Conservation (phyloP, 179 eudicot genomes). For the Nepenthes alata region DNA sequence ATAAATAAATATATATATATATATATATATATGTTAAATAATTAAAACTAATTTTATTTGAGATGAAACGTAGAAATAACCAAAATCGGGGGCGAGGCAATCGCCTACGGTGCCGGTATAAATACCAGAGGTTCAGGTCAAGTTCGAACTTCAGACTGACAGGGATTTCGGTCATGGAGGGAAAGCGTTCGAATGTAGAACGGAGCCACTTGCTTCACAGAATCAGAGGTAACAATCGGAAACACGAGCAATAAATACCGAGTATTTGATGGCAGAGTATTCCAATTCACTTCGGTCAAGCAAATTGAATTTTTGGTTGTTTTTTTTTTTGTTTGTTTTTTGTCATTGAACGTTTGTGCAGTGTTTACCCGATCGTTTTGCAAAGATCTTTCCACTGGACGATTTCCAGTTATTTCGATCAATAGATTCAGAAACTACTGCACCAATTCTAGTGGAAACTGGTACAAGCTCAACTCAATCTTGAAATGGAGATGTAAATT, state of each 20-base stretch:
- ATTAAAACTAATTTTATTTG: too few relatives aligned
- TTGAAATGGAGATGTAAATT: not conserved
- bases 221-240: conserved; percentile 40
- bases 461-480: conserved; percentile 24
- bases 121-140: too few relatives aligned
- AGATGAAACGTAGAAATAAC: too few relatives aligned
- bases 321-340: not conserved
- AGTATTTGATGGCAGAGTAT: not conserved
- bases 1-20: too few relatives aligned
- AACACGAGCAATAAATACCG: not conserved
- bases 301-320: not conserved
- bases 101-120: too few relatives aligned
- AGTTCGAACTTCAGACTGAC: conserved; percentile 1
- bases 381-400: conserved; percentile 40
- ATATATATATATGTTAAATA: too few relatives aligned
- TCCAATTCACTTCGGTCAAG: not conserved
- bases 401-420: conserved; percentile 41
- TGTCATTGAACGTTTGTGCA: conserved; percentile 8
- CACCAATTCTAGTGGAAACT: conserved; percentile 41
- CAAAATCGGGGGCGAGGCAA: too few relatives aligned
- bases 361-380: conserved; percentile 43
- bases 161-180: conserved; percentile 28
- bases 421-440: conserved; percentile 73
- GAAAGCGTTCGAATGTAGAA: conserved; percentile 25
- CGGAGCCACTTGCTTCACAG: conserved; percentile 30